Evolutionary conservation across 75 land plant species (phyloP).

Genomic region (Picea sitchensis): DNA sequence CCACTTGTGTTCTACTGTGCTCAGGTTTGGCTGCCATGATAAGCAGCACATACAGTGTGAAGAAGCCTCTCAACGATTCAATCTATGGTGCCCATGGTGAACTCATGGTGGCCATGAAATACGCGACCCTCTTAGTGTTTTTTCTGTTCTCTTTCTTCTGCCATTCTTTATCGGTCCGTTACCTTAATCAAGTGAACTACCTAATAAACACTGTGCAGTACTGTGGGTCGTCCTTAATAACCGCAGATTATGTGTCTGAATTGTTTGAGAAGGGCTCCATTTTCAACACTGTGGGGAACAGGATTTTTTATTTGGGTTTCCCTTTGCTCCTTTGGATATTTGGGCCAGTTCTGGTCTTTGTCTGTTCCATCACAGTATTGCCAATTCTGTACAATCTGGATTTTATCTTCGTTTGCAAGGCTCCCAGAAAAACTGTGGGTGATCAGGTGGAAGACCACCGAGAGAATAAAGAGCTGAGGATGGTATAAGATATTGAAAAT

Average conservation of each 20-base stretch:
- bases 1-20: conserved; percentile 71
- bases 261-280: conserved; percentile 57
- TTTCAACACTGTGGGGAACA: conserved; percentile 68
- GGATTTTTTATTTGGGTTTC: conserved; percentile 70
- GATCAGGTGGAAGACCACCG: background rate
- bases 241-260: conserved; percentile 48
- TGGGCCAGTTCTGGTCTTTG: conserved; percentile 74
- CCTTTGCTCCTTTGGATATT: conserved; percentile 90
- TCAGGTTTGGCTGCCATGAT: conserved; percentile 68
- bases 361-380: conserved; percentile 48
- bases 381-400: conserved; percentile 72
- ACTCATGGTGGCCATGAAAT: conserved; percentile 60
- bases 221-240: conserved; percentile 11
- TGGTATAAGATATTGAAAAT: background rate
- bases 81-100: conserved; percentile 67
- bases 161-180: conserved; percentile 80
- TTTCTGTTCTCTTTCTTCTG: conserved; percentile 85
- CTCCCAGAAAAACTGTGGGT: background rate
- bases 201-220: conserved; percentile 60
- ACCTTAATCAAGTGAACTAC: conserved; percentile 85
- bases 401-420: conserved; percentile 24
- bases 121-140: conserved; percentile 53
- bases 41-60: conserved; percentile 71
- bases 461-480: background rate
- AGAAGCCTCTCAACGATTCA: conserved; percentile 50